These are phyloP conservation scores for Monosporascus sp. DNA, from an alignment of 2,329 filamentous ascomycete genomes.

Conservation along the genomic window DNA sequence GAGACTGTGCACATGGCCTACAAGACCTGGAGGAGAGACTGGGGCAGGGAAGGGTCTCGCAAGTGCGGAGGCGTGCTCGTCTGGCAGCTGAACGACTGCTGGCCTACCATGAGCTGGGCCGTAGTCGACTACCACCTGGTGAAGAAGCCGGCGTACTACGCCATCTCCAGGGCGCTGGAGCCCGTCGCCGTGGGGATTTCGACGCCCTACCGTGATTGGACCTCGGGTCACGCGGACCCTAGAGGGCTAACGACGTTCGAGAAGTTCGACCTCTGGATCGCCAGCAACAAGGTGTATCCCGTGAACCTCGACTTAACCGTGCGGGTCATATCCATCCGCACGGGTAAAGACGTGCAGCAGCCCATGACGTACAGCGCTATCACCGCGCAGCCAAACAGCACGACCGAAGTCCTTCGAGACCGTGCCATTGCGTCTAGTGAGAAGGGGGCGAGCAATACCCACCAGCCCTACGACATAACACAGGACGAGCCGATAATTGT, in stretches of 20 bases:
- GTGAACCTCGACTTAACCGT: constrained; percentile 26
- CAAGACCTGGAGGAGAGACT: constrained; percentile 56
- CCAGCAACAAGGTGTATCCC: constrained; percentile 24
- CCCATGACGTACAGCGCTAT: constrained; percentile 17
- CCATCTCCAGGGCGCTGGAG: constrained; percentile 46
- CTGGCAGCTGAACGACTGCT: constrained; percentile 69
- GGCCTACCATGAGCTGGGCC: constrained; percentile 62
- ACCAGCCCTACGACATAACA: constrained; percentile 26
- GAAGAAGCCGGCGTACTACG: constrained; percentile 63
- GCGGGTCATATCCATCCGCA: constrained; percentile 37
- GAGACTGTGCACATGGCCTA: constrained; percentile 49
- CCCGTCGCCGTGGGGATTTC: constrained; percentile 56
- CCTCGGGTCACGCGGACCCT: constrained; percentile 39
- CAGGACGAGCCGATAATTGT: constrained; percentile 44
- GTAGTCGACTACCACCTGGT: constrained; percentile 61
- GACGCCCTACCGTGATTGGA: constrained; percentile 38
- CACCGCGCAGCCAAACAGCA: constrained; percentile 30
- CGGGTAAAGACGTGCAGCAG: constrained; percentile 30
- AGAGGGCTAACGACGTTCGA: constrained; percentile 30
- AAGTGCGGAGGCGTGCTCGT: constrained; percentile 62
- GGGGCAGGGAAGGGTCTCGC: constrained; percentile 50
- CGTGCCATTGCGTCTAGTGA: constrained; percentile 17
- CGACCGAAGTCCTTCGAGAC: constrained; percentile 34
- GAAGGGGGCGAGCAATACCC: constrained; percentile 10
- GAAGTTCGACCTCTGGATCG: constrained; percentile 41